These are phyloP conservation scores for Tricholoma bakamatsutake DNA, from an alignment of 768 basidiomycete species.

Conservation along the genomic window DNA sequence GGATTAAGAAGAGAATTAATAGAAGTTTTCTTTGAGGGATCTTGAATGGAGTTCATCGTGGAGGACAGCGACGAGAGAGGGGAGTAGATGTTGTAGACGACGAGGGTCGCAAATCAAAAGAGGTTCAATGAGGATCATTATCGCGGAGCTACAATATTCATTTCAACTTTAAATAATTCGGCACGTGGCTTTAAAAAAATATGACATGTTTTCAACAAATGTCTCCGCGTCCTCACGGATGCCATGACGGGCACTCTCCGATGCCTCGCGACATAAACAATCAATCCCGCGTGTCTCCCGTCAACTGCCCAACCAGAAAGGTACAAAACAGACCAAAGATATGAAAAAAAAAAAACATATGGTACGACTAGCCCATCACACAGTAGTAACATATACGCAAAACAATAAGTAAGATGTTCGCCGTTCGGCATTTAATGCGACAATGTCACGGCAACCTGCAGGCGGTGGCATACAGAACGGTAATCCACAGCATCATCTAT, in stretches of 20 bases:
- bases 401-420: not conserved
- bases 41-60: slow-evolving; percentile 27
- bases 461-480: not conserved
- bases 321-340: not conserved
- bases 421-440: not conserved
- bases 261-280: not conserved
- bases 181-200: not conserved
- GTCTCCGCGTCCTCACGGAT: not conserved
- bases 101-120: not conserved
- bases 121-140: slow-evolving; percentile 1
- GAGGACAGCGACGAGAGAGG: not conserved
- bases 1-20: slow-evolving; percentile 38
- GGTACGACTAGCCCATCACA: not conserved
- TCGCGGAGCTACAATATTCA: not conserved
- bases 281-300: not conserved
- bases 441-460: slow-evolving; percentile 5
- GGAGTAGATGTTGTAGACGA: not conserved
- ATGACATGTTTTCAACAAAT: not conserved
- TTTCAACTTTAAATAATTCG: not conserved
- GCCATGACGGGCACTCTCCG: not conserved
- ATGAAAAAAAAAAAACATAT: not conserved
- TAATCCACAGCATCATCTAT: not conserved
- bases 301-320: not conserved
- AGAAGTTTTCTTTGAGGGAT: slow-evolving; percentile 36
- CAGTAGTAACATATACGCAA: not conserved